phyloP scores from a whole-genome alignment of 2,329 filamentous ascomycete genomes.

The Cylindrodendrum hubeiense region DNA sequence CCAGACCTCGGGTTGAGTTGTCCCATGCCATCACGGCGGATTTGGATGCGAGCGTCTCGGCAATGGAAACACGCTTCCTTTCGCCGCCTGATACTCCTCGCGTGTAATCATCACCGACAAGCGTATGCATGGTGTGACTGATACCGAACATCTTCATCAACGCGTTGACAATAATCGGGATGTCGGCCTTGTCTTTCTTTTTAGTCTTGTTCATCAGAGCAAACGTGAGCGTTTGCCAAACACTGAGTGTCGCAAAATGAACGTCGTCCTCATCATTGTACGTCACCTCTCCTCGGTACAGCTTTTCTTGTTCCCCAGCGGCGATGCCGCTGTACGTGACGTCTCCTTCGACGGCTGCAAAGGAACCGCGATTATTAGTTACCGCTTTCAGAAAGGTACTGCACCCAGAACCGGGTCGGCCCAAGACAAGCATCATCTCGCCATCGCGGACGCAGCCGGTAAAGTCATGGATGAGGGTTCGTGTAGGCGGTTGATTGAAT shows the following conservation, averaged over 20 bases:
- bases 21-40: slow-evolving; percentile 83
- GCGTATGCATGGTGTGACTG: slow-evolving; percentile 78
- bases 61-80: slow-evolving; percentile 83
- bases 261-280: slow-evolving; percentile 84
- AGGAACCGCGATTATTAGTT: slow-evolving; percentile 76
- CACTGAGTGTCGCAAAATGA: slow-evolving; percentile 80
- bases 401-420: slow-evolving; percentile 80
- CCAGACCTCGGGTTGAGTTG: slow-evolving; percentile 82
- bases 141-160: slow-evolving; percentile 85
- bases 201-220: slow-evolving; percentile 81
- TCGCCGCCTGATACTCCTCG: slow-evolving; percentile 85
- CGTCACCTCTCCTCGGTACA: slow-evolving; percentile 81
- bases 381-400: slow-evolving; percentile 83
- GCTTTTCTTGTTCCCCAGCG: slow-evolving; percentile 74
- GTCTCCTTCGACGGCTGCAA: slow-evolving; percentile 75
- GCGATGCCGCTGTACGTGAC: slow-evolving; percentile 80
- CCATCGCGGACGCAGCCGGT: slow-evolving; percentile 51
- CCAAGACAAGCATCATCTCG: slow-evolving; percentile 63
- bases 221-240: slow-evolving; percentile 83
- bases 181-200: slow-evolving; percentile 72
- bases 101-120: slow-evolving; percentile 79
- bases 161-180: slow-evolving; percentile 77
- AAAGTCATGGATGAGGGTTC: slow-evolving; percentile 48
- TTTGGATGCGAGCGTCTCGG: slow-evolving; percentile 81
- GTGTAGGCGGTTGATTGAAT: slow-evolving; percentile 38